Conservation (phyloP, 2,329 filamentous ascomycete genomes). For the Phaeosphaeriaceae sp. region DNA sequence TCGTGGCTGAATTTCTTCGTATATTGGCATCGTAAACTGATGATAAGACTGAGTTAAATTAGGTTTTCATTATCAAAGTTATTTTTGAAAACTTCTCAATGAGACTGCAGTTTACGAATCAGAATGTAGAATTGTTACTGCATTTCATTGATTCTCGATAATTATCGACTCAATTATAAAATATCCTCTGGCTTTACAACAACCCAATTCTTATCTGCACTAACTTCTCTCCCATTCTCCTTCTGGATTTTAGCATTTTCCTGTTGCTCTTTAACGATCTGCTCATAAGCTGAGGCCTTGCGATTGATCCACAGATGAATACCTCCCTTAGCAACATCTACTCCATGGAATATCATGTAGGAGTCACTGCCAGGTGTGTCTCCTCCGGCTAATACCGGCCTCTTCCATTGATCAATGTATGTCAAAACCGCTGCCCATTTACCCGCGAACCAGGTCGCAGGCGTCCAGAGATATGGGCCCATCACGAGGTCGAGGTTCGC, state of each 20-base stretch:
- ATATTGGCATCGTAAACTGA: no score
- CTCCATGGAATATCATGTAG: slow-evolving; percentile 41
- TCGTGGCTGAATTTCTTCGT: no score
- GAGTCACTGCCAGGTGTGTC: slow-evolving; percentile 40
- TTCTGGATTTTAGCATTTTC: slow-evolving; percentile 31
- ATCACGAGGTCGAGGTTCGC: slow-evolving; percentile 35
- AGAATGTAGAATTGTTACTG: no score
- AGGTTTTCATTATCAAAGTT: no score
- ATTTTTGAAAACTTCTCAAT: no score
- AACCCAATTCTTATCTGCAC: slow-evolving; percentile 41
- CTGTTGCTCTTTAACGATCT: slow-evolving; percentile 28
- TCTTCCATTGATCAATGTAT: slow-evolving; percentile 40
- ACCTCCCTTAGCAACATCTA: slow-evolving; percentile 35
- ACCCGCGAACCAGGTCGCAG: slow-evolving; percentile 39
- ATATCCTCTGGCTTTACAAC: slow-evolving; percentile 38
- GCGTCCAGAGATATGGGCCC: slow-evolving; percentile 38
- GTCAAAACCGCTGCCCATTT: slow-evolving; percentile 41
- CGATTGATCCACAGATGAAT: slow-evolving; percentile 41
- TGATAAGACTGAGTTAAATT: no score
- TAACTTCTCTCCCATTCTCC: slow-evolving; percentile 35
- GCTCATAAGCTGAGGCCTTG: slow-evolving; percentile 23
- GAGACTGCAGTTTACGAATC: no score
- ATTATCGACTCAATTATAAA: no score
- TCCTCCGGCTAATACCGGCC: slow-evolving; percentile 34
- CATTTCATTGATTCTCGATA: no score